Evolutionary conservation across 2,329 filamentous ascomycete species (phyloP).

Genomic region (Pseudogymnoascus sp.): DNA sequence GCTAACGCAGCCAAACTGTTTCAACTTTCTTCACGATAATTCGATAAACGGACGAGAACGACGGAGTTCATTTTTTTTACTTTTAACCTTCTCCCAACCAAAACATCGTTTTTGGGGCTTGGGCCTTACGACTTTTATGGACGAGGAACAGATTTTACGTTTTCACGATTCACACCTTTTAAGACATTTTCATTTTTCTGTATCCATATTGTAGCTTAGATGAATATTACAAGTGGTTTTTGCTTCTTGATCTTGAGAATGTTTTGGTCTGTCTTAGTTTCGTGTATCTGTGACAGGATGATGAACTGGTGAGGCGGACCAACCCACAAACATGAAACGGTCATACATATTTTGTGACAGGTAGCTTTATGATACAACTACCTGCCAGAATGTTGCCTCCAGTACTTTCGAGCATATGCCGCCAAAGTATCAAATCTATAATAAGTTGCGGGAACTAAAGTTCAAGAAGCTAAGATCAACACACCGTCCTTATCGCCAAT

Average conservation of each 20-base stretch:
- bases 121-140: slow-evolving; percentile 4
- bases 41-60: slow-evolving; percentile 5
- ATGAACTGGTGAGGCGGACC: neutral
- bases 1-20: slow-evolving; percentile 2
- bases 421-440: neutral
- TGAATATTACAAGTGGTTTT: slow-evolving; percentile 5
- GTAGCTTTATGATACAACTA: neutral
- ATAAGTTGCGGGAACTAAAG: neutral
- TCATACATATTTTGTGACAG: neutral
- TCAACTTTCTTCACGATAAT: slow-evolving; percentile 1
- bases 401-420: neutral
- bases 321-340: neutral
- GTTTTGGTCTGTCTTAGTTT: neutral
- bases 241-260: neutral
- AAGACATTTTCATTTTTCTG: slow-evolving; percentile 7
- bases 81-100: slow-evolving; percentile 6
- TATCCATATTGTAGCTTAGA: slow-evolving; percentile 3
- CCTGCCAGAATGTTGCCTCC: neutral
- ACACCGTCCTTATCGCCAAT: neutral
- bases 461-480: neutral
- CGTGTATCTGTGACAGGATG: neutral
- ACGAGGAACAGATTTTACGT: slow-evolving; percentile 6
- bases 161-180: slow-evolving; percentile 2
- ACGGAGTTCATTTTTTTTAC: neutral
- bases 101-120: slow-evolving; percentile 1